Percentiles rank a stretch among this genome's conserved stretches.
Evolutionary conservation across 139 green algal genomes (phyloP).

Genomic region (Tetratostichococcus sp.): DNA sequence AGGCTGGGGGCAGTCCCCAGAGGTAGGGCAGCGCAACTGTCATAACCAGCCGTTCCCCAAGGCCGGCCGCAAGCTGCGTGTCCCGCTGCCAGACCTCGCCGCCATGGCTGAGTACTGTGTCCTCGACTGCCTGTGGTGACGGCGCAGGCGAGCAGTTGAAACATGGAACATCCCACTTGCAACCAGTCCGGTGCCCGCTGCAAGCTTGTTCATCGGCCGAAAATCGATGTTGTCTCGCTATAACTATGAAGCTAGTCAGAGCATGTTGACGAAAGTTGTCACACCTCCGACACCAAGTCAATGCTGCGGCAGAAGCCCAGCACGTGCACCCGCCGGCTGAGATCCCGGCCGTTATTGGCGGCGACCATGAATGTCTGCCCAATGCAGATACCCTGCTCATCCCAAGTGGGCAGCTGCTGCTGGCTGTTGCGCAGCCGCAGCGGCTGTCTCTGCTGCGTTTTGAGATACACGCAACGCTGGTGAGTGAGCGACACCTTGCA

Average conservation of each 20-base stretch:
- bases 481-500: too few relatives aligned
- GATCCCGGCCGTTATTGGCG: constrained; percentile 69
- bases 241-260: too few relatives aligned
- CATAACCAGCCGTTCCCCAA: constrained; percentile 63
- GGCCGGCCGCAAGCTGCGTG: constrained; percentile 21
- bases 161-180: too few relatives aligned
- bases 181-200: too few relatives aligned
- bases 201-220: too few relatives aligned
- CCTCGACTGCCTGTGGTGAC: constrained; percentile 14
- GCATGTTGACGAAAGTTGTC: not conserved
- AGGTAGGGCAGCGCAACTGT: constrained; percentile 68
- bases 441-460: not conserved
- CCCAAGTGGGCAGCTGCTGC: constrained; percentile 40
- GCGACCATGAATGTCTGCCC: constrained; percentile 58
- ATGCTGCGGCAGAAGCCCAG: constrained; percentile 68
- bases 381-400: constrained; percentile 73
- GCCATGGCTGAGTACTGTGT: constrained; percentile 29
- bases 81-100: constrained; percentile 50
- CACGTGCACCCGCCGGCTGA: constrained; percentile 47
- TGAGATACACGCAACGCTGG: too few relatives aligned
- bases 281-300: constrained; percentile 44
- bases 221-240: too few relatives aligned
- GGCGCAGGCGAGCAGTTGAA: too few relatives aligned
- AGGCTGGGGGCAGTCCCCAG: constrained; percentile 69
- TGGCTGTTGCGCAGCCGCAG: not conserved